phyloP scores from a whole-genome alignment of 345 rosid species.

The Carallia brachiata region DNA sequence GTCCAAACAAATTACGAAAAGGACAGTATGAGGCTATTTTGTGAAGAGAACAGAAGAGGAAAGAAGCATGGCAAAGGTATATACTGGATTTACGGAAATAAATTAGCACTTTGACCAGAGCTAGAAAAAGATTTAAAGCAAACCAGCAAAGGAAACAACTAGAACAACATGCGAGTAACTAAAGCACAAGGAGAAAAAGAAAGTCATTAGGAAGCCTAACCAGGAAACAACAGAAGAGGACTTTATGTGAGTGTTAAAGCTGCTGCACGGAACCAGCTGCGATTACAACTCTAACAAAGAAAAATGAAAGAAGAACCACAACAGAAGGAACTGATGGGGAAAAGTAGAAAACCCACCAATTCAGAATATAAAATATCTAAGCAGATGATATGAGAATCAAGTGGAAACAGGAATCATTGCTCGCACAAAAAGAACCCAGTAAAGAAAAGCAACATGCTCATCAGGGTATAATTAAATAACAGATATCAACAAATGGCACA shows the following conservation, averaged over 20 bases:
- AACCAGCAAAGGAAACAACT: slow-evolving; percentile 1
- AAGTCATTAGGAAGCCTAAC: slow-evolving; percentile 2
- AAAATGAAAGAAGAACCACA: slow-evolving; percentile 23
- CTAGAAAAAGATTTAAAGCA: not conserved
- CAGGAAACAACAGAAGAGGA: slow-evolving; percentile 8
- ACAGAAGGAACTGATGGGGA: not conserved
- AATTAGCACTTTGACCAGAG: not conserved
- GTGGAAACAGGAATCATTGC: slow-evolving; percentile 31
- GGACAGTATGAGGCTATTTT: not conserved
- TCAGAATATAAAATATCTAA: slow-evolving; percentile 23
- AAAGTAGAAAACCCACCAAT: slow-evolving; percentile 2
- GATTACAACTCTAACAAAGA: slow-evolving; percentile 18
- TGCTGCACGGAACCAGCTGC: slow-evolving; percentile 31
- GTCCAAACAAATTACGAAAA: not conserved
- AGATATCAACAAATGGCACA: slow-evolving; percentile 8
- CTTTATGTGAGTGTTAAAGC: slow-evolving; percentile 19
- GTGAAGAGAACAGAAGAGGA: not conserved
- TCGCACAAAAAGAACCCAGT: slow-evolving; percentile 22
- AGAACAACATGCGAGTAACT: slow-evolving; percentile 13
- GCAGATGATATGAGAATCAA: slow-evolving; percentile 16
- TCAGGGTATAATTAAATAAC: slow-evolving; percentile 15
- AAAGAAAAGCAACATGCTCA: slow-evolving; percentile 24
- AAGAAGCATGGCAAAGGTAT: not conserved
- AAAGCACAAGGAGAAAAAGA: slow-evolving; percentile 2
- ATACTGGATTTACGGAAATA: not conserved